These are phyloP conservation scores for Alternaria hordeiaustralica DNA, from an alignment of 2,329 filamentous ascomycete species.

Conservation along the genomic window DNA sequence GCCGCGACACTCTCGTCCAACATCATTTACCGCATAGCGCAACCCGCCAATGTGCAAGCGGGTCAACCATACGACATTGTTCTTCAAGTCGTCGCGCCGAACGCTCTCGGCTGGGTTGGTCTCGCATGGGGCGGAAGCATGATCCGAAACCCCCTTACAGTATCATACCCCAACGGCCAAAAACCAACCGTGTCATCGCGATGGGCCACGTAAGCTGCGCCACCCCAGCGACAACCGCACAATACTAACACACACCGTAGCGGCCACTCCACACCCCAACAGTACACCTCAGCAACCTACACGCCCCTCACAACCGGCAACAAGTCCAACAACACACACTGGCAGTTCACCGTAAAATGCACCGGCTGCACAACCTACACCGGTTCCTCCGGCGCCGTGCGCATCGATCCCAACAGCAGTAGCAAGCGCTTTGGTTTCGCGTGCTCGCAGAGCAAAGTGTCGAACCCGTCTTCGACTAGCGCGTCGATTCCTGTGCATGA, in stretches of 20 bases:
- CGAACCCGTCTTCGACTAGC: slow-evolving; percentile 26
- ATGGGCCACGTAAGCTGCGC: slow-evolving; percentile 38
- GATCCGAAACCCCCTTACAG: slow-evolving; percentile 40
- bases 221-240: no score
- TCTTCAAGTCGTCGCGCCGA: slow-evolving; percentile 37
- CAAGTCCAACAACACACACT: slow-evolving; percentile 39
- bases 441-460: slow-evolving; percentile 27
- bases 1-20: slow-evolving; percentile 33
- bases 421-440: slow-evolving; percentile 33
- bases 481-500: slow-evolving; percentile 36
- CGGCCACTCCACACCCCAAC: slow-evolving; percentile 27
- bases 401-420: slow-evolving; percentile 28
- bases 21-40: slow-evolving; percentile 39
- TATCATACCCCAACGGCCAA: slow-evolving; percentile 37
- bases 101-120: slow-evolving; percentile 37
- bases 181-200: slow-evolving; percentile 34
- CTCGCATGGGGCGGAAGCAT: slow-evolving; percentile 42
- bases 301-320: slow-evolving; percentile 33
- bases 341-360: slow-evolving; percentile 41
- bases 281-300: slow-evolving; percentile 36
- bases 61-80: slow-evolving; percentile 35
- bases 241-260: slow-evolving; percentile 11
- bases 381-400: slow-evolving; percentile 16
- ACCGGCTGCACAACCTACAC: slow-evolving; percentile 37
- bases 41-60: slow-evolving; percentile 27